Evolutionary conservation across 805 yeast species (phyloP), one percentile per base, ranked within the genome.

Genomic region (Hagleromyces aurorensis): DNA sequence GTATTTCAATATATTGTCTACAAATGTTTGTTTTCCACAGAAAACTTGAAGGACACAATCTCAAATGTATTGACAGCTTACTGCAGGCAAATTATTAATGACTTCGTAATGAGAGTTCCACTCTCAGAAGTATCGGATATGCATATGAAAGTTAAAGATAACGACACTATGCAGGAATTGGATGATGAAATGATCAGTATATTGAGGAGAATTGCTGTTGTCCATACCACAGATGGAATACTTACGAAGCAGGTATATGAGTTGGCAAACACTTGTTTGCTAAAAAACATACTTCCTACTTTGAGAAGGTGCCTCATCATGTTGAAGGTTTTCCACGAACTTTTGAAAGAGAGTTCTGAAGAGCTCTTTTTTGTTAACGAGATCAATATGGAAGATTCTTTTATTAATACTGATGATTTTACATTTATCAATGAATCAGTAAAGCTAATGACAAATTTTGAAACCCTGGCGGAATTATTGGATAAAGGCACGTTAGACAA

Each of bases 241-340:
- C 14, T 30, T 9, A 26, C 34, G n/a, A 22, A 21, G 18, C 30
- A 36, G 23, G 34, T 38, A 6, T 50, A 36, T 32, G 31, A 32
- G 17, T 16, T 50, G 17, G 44, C 48, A 5, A 50, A 44, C 28
- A 40, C 51, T 1, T 37, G 37, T 26, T 19, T 48, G 8, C 21
- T 48, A 21, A 47, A 33, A 23, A 46, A 43, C 22, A 19, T 52
- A 10, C 34, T 48, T 11, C 56, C 52, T 3, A 44, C 52, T 1
- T 27, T 51, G 21, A 43, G 57, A 28, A 50, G 57, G 24, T 57
- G 52, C 29, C 25, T 52, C 27, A 50, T 55, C 5, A 55, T 62
- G 35, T 26, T 57, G 13, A 48, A 44, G 23, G 50, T 49, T n/a
- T 37, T 63, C 25, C 50, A 51, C 23, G 40, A 44, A 6, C 36